Base-by-base conservation (phyloP, 441 rosid genomes). In the Erodium chrysanthum region DNA sequence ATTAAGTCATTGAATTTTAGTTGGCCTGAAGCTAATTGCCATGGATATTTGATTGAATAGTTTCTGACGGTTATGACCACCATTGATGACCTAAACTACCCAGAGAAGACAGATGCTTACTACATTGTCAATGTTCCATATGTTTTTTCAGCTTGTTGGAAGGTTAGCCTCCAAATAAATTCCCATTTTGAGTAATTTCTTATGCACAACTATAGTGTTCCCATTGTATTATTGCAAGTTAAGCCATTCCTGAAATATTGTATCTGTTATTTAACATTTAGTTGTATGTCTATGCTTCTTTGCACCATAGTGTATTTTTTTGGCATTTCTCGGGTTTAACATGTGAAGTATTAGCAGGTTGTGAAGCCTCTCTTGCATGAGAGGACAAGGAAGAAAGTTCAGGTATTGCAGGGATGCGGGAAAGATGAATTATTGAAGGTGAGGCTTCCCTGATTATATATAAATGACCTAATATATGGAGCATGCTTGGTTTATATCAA, bases 111-210 rank as follows among this genome's bases (percentile, higher is more conserved):
- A 29, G 77, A 82, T 71, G 82, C 95, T 0, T 93, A 93, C 77
- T 93, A 84, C 77, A 83, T 91, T 68, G 97, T 85, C 59, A 94
- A 94, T 71, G 96, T 78, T 56, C 98, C 97, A 14, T 91, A 89
- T 76, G 80, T 94, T 80, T 94, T 94, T 78, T 86, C 98, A 5
- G 91, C 98, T 37, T 89, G 97, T 77, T 93, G 97, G 96, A 93
- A 88, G 89, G 96, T 87, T 68, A 76, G 71, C 66, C 18, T 62
- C 21, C 21, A 7, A 52, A 20, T 33, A 56, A 42, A 44, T 15
- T 63, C 25, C 68, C 22, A 7, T 33, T 56, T 66, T 44, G 18
- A 56, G 27, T n/a, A 23, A 27, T 56, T 20, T 58, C 66, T 40
- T 2, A 31, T 42, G 23, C 56, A n/a, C 3, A 42, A 27, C 17